These are phyloP conservation scores for Escallonia rubra DNA, from an alignment of 129 eudicot species.

Conservation along the genomic window DNA sequence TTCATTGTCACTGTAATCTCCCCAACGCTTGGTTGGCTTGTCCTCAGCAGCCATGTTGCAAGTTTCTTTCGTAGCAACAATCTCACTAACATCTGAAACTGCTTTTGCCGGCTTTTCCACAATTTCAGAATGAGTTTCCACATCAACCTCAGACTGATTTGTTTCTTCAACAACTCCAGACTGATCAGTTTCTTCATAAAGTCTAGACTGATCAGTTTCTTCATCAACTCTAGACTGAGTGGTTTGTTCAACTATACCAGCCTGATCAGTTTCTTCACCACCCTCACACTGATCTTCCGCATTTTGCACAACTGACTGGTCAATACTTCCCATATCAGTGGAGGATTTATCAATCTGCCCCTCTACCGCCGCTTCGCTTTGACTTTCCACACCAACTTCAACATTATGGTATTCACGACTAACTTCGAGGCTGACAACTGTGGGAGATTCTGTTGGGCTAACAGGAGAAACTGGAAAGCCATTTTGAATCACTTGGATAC, in stretches of 20 bases:
- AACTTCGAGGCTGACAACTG: conserved; percentile 26
- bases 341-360: conserved; percentile 15
- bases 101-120: conserved; percentile 22
- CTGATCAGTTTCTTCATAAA: conserved; percentile 10
- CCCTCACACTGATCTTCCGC: conserved; percentile 16
- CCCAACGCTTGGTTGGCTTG: conserved; percentile 59
- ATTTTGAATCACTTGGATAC: conserved; percentile 19
- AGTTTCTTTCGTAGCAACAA: conserved; percentile 12
- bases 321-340: conserved; percentile 2
- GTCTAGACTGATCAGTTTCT: conserved; percentile 4
- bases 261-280: conserved; percentile 9
- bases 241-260: conserved; percentile 8
- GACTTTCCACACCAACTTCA: conserved; percentile 40
- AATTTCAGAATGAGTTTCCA: conserved; percentile 20
- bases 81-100: conserved; percentile 2
- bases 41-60: conserved; percentile 21
- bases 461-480: conserved; percentile 30
- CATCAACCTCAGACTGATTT: conserved; percentile 10
- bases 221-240: conserved; percentile 8
- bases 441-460: conserved; percentile 45
- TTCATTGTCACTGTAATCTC: conserved; percentile 76
- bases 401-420: neutral
- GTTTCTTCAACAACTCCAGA: conserved; percentile 7
- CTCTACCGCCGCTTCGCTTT: conserved; percentile 17
- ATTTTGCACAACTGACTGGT: conserved; percentile 16